These are phyloP conservation scores for Suillus weaverae DNA, from an alignment of 768 basidiomycete genomes.

Conservation along the genomic window DNA sequence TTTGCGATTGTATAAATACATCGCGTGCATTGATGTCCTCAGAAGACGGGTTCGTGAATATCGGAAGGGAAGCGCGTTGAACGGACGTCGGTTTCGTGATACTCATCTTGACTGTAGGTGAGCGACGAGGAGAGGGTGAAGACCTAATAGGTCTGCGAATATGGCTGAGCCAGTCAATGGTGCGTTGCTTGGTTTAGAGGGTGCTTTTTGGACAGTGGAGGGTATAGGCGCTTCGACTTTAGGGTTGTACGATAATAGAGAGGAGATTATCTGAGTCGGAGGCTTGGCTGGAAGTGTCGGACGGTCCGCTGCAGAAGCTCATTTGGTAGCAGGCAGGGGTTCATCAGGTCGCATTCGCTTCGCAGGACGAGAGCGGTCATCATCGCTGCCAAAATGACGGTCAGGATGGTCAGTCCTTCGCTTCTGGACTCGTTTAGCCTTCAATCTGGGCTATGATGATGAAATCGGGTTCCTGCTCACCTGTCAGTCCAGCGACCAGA, in stretches of 20 bases:
- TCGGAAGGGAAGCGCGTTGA: slow-evolving; percentile 68
- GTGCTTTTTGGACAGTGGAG: slow-evolving; percentile 22
- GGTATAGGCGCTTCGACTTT: slow-evolving; percentile 49
- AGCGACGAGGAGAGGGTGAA: slow-evolving; percentile 74
- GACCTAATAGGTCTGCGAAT: slow-evolving; percentile 74
- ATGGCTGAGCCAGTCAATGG: slow-evolving; percentile 73
- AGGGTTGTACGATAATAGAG: slow-evolving; percentile 85
- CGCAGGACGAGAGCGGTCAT: slow-evolving; percentile 36
- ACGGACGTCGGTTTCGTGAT: slow-evolving; percentile 89
- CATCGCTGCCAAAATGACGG: slow-evolving; percentile 14
- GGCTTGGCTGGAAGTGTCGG: slow-evolving; percentile 28
- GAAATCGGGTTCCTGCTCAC: slow-evolving; percentile 38
- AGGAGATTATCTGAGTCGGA: slow-evolving; percentile 74
- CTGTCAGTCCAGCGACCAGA: slow-evolving; percentile 79
- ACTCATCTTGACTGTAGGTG: slow-evolving; percentile 80
- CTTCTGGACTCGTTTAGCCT: slow-evolving; percentile 70
- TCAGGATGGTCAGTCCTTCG: slow-evolving; percentile 38
- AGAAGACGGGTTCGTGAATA: slow-evolving; percentile 52
- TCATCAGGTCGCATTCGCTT: slow-evolving; percentile 47
- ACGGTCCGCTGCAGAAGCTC: slow-evolving; percentile 15
- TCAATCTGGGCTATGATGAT: slow-evolving; percentile 48
- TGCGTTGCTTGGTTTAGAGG: slow-evolving; percentile 74
- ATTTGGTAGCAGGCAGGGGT: slow-evolving; percentile 14
- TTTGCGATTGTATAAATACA: slow-evolving; percentile 94
- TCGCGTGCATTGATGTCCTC: slow-evolving; percentile 53